These are phyloP conservation scores for Bonia amplexicaulis DNA, from an alignment of 176 grass and related monocot species.

Conservation along the genomic window DNA sequence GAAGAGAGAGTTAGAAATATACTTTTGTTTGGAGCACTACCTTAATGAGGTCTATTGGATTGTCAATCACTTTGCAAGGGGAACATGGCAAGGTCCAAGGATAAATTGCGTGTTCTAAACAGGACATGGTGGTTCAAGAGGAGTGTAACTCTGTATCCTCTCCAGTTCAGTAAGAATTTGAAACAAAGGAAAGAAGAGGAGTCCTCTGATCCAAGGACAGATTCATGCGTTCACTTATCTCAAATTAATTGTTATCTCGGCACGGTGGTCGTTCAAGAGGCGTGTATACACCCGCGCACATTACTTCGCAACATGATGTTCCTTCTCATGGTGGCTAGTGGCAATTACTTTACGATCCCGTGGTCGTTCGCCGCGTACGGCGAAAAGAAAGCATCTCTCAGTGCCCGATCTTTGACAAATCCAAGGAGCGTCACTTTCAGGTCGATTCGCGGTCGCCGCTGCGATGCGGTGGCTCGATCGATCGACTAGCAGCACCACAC, in stretches of 20 bases:
- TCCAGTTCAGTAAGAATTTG: not conserved
- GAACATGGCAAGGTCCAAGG: not conserved
- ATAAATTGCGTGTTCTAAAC: not conserved
- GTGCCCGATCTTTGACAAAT: slow-evolving; percentile 6
- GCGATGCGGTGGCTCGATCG: slow-evolving; percentile 8
- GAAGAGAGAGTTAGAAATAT: no score
- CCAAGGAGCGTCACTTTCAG: not conserved
- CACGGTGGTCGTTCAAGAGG: no score
- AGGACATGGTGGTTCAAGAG: not conserved
- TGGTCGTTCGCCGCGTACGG: not conserved
- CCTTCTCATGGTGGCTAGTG: not conserved
- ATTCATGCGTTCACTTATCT: not conserved
- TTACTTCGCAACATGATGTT: not conserved
- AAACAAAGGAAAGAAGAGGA: not conserved
- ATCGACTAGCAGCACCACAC: not conserved
- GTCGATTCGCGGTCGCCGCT: not conserved
- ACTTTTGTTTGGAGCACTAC: no score
- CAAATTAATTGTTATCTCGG: no score
- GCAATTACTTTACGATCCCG: not conserved
- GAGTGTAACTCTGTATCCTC: not conserved
- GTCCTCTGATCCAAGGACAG: not conserved
- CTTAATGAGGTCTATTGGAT: not conserved
- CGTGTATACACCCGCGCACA: no score
- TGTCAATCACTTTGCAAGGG: not conserved
- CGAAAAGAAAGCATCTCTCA: not conserved